Base-by-base conservation (phyloP, 2,329 filamentous ascomycete species). In the Parafenestella ontariensis region DNA sequence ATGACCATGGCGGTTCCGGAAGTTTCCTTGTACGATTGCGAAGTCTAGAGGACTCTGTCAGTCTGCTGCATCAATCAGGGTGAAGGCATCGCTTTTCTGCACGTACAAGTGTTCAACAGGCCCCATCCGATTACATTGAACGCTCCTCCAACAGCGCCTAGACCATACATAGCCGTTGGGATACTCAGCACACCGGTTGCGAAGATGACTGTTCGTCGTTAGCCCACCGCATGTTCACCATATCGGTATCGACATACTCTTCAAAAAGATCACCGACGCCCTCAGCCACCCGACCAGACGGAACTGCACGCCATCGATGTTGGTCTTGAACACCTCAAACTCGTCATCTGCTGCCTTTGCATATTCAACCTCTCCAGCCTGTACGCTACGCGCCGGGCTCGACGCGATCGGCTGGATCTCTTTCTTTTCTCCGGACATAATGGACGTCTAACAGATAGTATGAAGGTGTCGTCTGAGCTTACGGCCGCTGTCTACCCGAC, bases 181-280 rank as follows among this genome's bases (percentile, higher is more conserved):
- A 82, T 78, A 17, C 73, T 77, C 15, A 82, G 68, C 1, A 81
- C 78, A 42, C 79, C 79, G 6, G 78, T 80, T 8, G 79, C 79
- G 56, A 81, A 81, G 59, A 80, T 76, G 46, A 79, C 70, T 64
- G 21, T 29, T n/a, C 11, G 3, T 23, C 11, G 9, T 13, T 47
- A 45, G 15, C 18, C 3, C 15, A 18, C 17, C 9, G 9, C 17
- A 37, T 15, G 3, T 37, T 21, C 34, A 37, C 5, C 3, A 15
- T 15, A 11, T 8, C 3, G 18, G 17, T 37, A 37, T 37, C 17
- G 11, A 37, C 51, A n/a, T 20, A 66, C 62, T 69, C 66, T 83
- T 84, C n/a, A 83, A 66, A 51, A 84, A 83, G 57, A 84, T 82
- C 28, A 82, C 73, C 5, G 79, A 71, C 1, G 81, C 80, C 21